A percentile compares a stretch with the other conserved stretches of the same genome.
Evolutionary conservation across 306 rosid species (phyloP).

Genomic region (Vigna nakashimae): DNA sequence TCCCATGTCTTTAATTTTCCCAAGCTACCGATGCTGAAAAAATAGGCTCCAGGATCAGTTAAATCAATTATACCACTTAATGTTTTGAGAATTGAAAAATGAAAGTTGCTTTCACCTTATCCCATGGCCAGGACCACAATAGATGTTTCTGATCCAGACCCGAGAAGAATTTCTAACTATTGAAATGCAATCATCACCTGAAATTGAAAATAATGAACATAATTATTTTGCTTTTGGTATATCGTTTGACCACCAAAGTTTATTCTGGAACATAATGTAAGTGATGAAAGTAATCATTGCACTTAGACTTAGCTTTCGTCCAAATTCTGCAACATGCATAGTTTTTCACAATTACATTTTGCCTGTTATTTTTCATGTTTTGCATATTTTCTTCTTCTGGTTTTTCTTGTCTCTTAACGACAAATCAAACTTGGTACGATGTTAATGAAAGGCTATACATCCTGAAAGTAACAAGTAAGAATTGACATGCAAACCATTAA

Average conservation of each 20-base stretch:
- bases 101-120: constrained; percentile 66
- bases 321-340: not conserved
- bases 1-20: constrained; percentile 78
- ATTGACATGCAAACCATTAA: not conserved
- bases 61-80: constrained; percentile 14
- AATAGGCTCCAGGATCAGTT: constrained; percentile 36
- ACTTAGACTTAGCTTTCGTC: not conserved
- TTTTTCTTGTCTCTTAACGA: not conserved
- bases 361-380: not conserved
- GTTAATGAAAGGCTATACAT: not conserved
- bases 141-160: constrained; percentile 65
- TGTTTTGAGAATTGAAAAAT: constrained; percentile 15
- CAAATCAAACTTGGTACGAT: constrained; percentile 1
- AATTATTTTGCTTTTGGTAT: constrained; percentile 9
- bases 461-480: constrained; percentile 13
- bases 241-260: not conserved
- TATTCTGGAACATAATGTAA: constrained; percentile 4
- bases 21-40: constrained; percentile 92
- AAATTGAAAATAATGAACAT: constrained; percentile 25
- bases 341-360: constrained; percentile 1
- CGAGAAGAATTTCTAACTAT: constrained; percentile 82
- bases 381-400: not conserved
- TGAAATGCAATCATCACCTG: constrained; percentile 97
- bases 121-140: constrained; percentile 96
- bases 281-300: not conserved